Conservation (phyloP, 441 rosid species). For the Viola pubescens region DNA sequence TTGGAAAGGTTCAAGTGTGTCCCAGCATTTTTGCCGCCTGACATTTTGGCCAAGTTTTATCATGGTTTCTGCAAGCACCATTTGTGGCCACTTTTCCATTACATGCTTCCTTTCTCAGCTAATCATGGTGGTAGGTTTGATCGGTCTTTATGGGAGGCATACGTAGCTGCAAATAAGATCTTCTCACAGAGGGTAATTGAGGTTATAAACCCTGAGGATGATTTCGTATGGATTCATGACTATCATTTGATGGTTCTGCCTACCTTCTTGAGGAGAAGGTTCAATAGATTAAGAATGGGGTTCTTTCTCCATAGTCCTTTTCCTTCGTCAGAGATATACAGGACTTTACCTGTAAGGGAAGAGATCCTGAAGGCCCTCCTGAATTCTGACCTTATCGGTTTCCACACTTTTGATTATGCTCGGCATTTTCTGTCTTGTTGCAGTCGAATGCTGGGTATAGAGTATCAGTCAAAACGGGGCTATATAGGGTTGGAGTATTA, state of each 20-base stretch:
- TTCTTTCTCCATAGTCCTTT: slow-evolving; percentile 72
- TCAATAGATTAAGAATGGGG: slow-evolving; percentile 68
- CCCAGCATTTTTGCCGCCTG: slow-evolving; percentile 64
- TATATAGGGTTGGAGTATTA: slow-evolving; percentile 69
- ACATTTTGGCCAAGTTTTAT: slow-evolving; percentile 56
- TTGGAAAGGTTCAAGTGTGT: slow-evolving; percentile 71
- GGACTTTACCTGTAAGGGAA: slow-evolving; percentile 73
- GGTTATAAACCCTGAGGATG: slow-evolving; percentile 72
- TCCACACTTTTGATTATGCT: slow-evolving; percentile 77
- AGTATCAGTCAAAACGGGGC: slow-evolving; percentile 74
- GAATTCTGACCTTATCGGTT: slow-evolving; percentile 71
- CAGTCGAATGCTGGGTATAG: slow-evolving; percentile 67
- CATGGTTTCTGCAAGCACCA: slow-evolving; percentile 79
- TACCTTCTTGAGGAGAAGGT: slow-evolving; percentile 60
- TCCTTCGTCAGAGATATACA: slow-evolving; percentile 75
- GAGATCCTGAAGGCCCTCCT: slow-evolving; percentile 66
- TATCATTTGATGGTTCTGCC: slow-evolving; percentile 84
- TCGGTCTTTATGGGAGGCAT: slow-evolving; percentile 72
- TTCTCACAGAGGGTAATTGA: slow-evolving; percentile 69
- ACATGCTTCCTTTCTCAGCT: slow-evolving; percentile 70
- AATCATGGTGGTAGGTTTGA: slow-evolving; percentile 65
- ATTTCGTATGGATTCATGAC: slow-evolving; percentile 75
- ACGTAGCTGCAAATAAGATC: slow-evolving; percentile 67
- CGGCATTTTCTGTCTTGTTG: slow-evolving; percentile 77
- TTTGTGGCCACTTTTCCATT: slow-evolving; percentile 78